Evolutionary conservation across 2,329 filamentous ascomycete genomes (phyloP).

Genomic region (Tolypocladium cylindrosporum): DNA sequence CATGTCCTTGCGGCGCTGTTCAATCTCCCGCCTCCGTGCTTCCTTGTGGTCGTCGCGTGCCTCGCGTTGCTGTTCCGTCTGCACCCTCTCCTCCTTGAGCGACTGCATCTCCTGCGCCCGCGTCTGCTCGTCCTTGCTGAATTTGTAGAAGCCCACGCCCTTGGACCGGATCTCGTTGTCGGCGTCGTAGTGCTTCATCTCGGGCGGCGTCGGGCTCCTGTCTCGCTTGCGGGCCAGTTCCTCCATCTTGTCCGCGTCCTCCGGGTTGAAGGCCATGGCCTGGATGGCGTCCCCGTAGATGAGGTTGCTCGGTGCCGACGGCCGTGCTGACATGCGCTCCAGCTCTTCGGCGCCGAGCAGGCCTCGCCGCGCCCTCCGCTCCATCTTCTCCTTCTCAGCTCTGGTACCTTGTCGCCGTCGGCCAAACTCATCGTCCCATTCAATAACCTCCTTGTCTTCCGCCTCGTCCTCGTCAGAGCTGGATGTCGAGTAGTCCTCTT

Average conservation of each 20-base stretch:
- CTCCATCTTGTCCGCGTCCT: slow-evolving; percentile 64
- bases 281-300: slow-evolving; percentile 86
- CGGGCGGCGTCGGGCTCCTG: slow-evolving; percentile 68
- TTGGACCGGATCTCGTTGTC: slow-evolving; percentile 74
- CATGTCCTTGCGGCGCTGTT: slow-evolving; percentile 52
- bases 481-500: slow-evolving; percentile 48
- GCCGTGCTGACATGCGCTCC: slow-evolving; percentile 59
- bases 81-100: slow-evolving; percentile 54
- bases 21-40: slow-evolving; percentile 51
- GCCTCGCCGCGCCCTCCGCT: slow-evolving; percentile 41
- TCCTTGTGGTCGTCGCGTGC: slow-evolving; percentile 47
- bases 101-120: slow-evolving; percentile 63
- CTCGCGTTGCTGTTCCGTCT: slow-evolving; percentile 55
- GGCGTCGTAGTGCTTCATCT: slow-evolving; percentile 77
- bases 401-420: slow-evolving; percentile 66
- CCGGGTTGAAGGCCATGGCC: slow-evolving; percentile 69
- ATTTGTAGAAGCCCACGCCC: slow-evolving; percentile 86
- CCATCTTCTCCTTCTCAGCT: slow-evolving; percentile 54
- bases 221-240: slow-evolving; percentile 70
- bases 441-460: slow-evolving; percentile 55
- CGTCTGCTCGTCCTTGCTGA: slow-evolving; percentile 64
- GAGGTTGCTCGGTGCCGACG: slow-evolving; percentile 54
- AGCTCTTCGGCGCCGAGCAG: slow-evolving; percentile 49
- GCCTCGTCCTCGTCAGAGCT: slow-evolving; percentile 27
- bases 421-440: slow-evolving; percentile 88